These are phyloP conservation scores for Trichophyton schoenleinii DNA, from an alignment of 2,329 filamentous ascomycete genomes.

Conservation along the genomic window DNA sequence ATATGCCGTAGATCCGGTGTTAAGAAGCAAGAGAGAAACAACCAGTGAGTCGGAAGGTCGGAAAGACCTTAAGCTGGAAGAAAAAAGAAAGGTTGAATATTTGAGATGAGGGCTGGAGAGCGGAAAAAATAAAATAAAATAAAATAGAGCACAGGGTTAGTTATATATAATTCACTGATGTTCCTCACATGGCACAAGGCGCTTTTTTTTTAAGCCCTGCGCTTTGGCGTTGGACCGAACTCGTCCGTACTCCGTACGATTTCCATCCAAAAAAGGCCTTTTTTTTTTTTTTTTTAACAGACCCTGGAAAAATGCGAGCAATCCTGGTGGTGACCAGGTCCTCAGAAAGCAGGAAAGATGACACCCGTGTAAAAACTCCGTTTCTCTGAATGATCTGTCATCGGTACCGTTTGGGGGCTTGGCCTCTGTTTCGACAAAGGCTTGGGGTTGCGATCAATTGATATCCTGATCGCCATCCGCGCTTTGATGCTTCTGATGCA, in stretches of 20 bases:
- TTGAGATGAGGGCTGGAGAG: background rate
- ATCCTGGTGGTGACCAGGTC: background rate
- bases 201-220: background rate
- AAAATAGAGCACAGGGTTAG: no score
- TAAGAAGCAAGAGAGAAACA: background rate
- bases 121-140: background rate
- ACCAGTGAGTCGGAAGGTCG: background rate
- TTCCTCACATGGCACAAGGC: background rate
- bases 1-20: background rate
- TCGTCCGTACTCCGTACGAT: background rate
- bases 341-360: background rate
- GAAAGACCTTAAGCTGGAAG: background rate
- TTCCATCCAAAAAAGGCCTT: background rate
- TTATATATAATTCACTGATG: background rate
- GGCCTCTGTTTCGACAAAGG: background rate
- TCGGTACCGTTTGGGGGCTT: background rate
- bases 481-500: constrained; percentile 1
- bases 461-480: background rate
- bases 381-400: background rate
- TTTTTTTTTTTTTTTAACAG: background rate
- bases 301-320: background rate
- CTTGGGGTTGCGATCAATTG: background rate
- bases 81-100: background rate
- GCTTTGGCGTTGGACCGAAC: background rate
- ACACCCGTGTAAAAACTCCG: background rate